These are phyloP conservation scores for Pythium sukuiense DNA, from an alignment of 352 stramenopile genomes.

Conservation along the genomic window DNA sequence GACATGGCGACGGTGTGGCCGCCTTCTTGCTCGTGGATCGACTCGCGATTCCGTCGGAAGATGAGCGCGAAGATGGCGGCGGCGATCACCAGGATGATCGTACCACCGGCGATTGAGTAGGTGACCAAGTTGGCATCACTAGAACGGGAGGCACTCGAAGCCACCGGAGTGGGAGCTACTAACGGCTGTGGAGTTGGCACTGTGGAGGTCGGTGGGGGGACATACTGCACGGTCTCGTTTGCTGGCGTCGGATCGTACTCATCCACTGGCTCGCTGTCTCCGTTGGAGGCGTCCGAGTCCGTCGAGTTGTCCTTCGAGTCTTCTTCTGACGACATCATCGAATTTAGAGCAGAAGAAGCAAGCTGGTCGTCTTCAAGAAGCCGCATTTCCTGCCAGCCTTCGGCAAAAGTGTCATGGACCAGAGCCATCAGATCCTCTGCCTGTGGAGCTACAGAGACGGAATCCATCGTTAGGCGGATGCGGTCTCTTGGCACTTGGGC, in stretches of 20 bases:
- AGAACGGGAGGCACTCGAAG: background rate
- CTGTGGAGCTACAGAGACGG: background rate
- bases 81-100: constrained; percentile 13
- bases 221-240: constrained; percentile 19
- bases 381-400: background rate
- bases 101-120: constrained; percentile 12
- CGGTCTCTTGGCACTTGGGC: background rate
- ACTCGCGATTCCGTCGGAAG: constrained; percentile 21
- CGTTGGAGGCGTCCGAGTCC: background rate
- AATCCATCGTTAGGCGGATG: background rate
- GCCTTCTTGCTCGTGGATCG: constrained; percentile 18
- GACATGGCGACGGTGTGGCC: constrained; percentile 26
- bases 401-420: background rate
- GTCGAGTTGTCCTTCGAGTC: constrained; percentile 1
- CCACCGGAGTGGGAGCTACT: background rate
- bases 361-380: background rate
- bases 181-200: constrained; percentile 8
- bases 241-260: background rate
- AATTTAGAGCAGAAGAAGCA: background rate
- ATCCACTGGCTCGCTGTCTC: background rate
- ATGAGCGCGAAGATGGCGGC: constrained; percentile 16
- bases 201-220: constrained; percentile 1
- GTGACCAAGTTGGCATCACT: constrained; percentile 8
- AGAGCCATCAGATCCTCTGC: background rate
- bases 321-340: background rate